These are phyloP conservation scores for Uncinocarpus reesii DNA, from an alignment of 2,329 filamentous ascomycete genomes.

Conservation along the genomic window DNA sequence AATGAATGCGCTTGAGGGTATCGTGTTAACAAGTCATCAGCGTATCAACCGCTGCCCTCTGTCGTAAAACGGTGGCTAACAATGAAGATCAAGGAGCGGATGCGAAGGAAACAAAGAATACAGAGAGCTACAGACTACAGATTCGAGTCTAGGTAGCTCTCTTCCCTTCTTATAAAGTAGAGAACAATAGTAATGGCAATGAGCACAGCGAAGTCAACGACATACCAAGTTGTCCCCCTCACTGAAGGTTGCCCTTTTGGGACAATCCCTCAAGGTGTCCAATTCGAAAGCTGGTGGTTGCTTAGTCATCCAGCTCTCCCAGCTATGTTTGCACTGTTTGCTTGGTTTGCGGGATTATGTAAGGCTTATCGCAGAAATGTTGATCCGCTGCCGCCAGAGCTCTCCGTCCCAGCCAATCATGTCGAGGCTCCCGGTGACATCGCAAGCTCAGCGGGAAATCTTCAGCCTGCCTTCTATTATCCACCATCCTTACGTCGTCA, in stretches of 20 bases:
- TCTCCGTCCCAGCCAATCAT: neutral
- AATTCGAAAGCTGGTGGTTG: slow-evolving; percentile 1
- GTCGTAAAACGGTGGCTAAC: neutral
- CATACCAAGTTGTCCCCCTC: slow-evolving; percentile 9
- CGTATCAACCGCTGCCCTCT: slow-evolving; percentile 9
- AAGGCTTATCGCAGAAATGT: slow-evolving; percentile 10
- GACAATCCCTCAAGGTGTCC: slow-evolving; percentile 10
- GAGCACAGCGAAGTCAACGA: neutral
- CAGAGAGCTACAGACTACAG: slow-evolving; percentile 7
- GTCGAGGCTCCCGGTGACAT: neutral
- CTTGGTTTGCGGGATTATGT: too few relatives aligned
- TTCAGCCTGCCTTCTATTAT: slow-evolving; percentile 1
- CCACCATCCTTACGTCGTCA: too few relatives aligned
- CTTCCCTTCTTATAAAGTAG: neutral
- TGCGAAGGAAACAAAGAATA: slow-evolving; percentile 3
- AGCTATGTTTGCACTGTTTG: slow-evolving; percentile 5
- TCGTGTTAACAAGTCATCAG: slow-evolving; percentile 5
- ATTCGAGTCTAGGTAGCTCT: slow-evolving; percentile 1
- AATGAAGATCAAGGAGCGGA: slow-evolving; percentile 9
- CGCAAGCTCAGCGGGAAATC: slow-evolving; percentile 9
- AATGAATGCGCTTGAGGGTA: slow-evolving; percentile 6
- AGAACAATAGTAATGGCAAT: slow-evolving; percentile 2
- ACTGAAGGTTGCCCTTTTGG: slow-evolving; percentile 1
- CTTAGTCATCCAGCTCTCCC: slow-evolving; percentile 3
- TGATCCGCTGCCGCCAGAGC: neutral